Evolutionary conservation across 2,329 filamentous ascomycete genomes (phyloP).

Genomic region (Trichoderma endophyticum): DNA sequence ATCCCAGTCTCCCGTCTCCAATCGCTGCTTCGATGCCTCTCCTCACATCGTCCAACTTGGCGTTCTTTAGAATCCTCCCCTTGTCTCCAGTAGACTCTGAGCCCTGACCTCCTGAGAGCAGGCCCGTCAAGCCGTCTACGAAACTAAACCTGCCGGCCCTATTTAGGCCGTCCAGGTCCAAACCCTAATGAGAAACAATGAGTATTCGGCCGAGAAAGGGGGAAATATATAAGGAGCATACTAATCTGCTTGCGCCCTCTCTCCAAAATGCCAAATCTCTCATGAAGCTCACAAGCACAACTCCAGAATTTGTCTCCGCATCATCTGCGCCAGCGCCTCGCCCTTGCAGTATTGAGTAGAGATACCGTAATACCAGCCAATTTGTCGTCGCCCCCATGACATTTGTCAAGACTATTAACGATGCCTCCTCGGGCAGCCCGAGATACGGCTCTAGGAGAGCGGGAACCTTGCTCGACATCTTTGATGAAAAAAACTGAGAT

Average conservation of each 20-base stretch:
- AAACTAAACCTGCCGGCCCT: slow-evolving; percentile 63
- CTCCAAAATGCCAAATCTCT: slow-evolving; percentile 77
- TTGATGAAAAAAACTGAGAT: background rate
- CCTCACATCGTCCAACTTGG: slow-evolving; percentile 36
- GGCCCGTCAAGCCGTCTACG: slow-evolving; percentile 67
- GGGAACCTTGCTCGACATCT: slow-evolving; percentile 54
- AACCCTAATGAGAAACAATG: slow-evolving; percentile 45
- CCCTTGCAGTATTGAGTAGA: slow-evolving; percentile 44
- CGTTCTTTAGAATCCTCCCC: slow-evolving; percentile 29
- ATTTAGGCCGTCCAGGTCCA: slow-evolving; percentile 64
- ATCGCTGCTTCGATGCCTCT: slow-evolving; percentile 40
- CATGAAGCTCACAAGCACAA: slow-evolving; percentile 82
- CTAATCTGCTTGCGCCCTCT: slow-evolving; percentile 64
- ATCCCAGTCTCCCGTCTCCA: slow-evolving; percentile 30
- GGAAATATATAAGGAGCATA: slow-evolving; percentile 30
- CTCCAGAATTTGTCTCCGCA: slow-evolving; percentile 36
- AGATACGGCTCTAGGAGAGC: slow-evolving; percentile 64
- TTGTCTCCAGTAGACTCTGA: background rate
- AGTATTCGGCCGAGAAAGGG: background rate
- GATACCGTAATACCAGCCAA: slow-evolving; percentile 60
- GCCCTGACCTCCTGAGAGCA: slow-evolving; percentile 41
- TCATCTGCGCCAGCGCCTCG: slow-evolving; percentile 23
- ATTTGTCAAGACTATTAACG: slow-evolving; percentile 65
- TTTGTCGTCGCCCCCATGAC: slow-evolving; percentile 63
- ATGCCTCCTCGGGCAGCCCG: slow-evolving; percentile 52